Base-by-base conservation (phyloP, 768 basidiomycete genomes). In the Mycena venus region DNA sequence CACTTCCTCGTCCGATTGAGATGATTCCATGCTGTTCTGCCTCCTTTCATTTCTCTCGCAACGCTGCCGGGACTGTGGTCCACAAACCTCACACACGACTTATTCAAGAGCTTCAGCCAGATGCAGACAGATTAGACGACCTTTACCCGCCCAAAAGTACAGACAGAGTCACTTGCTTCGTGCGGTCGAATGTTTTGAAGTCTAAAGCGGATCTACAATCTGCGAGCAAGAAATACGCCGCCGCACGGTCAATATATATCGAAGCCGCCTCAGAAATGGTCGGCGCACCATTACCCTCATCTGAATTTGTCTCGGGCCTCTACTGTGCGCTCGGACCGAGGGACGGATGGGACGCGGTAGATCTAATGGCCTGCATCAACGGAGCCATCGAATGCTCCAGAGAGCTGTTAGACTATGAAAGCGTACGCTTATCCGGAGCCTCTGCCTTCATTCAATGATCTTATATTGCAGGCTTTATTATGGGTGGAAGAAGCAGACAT, bases 401-500 rank as follows among this genome's bases (percentile, higher is more conserved):
- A 36, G n/a, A 69, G 47, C 47, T 69, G 14, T 27, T n/a, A 11
- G 68, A 69, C 3, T 61, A 69, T 27, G 44, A 27, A 4, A 29
- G 17, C 10, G 68, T 61, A 51, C 36, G 4, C 44, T 27, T 23
- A 19, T 25, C 29, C 32, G 8, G 2, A 17, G 27, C 38, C 11
- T 68, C 14, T 42, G 15, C 19, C 0, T 15, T 23, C 32, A 17
- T 34, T 31, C 23, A 2, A 32, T 42, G 11, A 69, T 51, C 15
- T 23, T 10, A 14, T 15, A 6, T 78, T 77, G 77, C 49, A 84
- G 83, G 82, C 83, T 2, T 62, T 85, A 19, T 75, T 76, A 21
- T 85, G 82, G 82, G 42, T 79, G 4, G 77, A 80, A 23, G 83
- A 85, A 73, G 78, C 80, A 8, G 66, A 78, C 21, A 72, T 79